Evolutionary conservation across 345 rosid species (phyloP).

Genomic region (Rhodamnia argentea): DNA sequence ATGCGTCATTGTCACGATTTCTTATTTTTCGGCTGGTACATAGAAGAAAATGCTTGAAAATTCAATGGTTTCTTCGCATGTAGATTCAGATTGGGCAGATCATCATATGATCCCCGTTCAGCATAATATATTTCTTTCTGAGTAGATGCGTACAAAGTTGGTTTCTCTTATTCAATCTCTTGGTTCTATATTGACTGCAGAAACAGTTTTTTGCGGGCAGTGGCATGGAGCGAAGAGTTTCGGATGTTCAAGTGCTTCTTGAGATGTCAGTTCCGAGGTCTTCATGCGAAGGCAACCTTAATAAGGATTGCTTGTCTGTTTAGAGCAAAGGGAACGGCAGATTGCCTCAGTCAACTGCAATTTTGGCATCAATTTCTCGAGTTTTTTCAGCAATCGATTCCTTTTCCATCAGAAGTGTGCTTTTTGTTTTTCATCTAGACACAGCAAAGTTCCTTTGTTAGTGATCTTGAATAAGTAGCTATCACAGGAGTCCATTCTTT

Average conservation of each 20-base stretch:
- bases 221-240: conserved; percentile 39
- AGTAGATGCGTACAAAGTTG: background rate
- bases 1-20: background rate
- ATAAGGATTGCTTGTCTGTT: conserved; percentile 64
- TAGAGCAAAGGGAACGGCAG: conserved; percentile 39
- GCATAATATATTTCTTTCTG: conserved; percentile 38
- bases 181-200: conserved; percentile 32
- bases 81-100: conserved; percentile 64
- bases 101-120: conserved; percentile 61
- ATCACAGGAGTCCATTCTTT: conserved; percentile 64
- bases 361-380: conserved; percentile 32
- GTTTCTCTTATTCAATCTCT: conserved; percentile 6
- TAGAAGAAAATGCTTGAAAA: background rate
- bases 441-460: background rate
- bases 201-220: conserved; percentile 44
- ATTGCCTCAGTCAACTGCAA: conserved; percentile 34
- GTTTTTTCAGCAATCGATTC: background rate
- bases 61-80: background rate
- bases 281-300: conserved; percentile 61
- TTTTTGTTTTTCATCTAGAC: background rate
- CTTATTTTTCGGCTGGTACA: background rate
- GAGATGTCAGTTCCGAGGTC: conserved; percentile 75
- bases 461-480: conserved; percentile 5
- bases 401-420: background rate
- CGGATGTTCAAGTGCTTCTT: conserved; percentile 75